A percentile compares a stretch with the other conserved stretches of the same genome.
Conservation (phyloP, 1,139 yeast genomes). For the Saccharomyces hybrid region DNA sequence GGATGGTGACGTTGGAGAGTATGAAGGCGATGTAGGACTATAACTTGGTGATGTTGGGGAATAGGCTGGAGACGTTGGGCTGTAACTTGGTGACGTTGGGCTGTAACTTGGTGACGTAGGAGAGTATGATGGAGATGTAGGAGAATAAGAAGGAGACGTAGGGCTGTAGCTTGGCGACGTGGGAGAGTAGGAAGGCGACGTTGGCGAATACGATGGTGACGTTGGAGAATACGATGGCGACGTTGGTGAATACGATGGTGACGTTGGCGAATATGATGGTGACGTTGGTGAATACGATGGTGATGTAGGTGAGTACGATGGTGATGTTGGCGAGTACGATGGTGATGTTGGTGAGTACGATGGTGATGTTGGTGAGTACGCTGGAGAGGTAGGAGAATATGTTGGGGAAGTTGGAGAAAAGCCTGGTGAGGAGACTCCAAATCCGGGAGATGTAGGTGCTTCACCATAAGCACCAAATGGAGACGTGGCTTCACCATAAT, state of each 20-base stretch:
- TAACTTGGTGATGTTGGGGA: conserved; percentile 52
- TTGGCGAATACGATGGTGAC: conserved; percentile 53
- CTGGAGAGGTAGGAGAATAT: conserved; percentile 68
- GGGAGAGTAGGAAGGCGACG: conserved; percentile 56
- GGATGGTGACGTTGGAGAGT: conserved; percentile 47
- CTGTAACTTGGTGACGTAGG: conserved; percentile 53
- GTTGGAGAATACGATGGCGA: conserved; percentile 53
- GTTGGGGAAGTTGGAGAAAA: conserved; percentile 70
- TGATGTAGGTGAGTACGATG: conserved; percentile 58
- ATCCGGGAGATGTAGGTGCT: conserved; percentile 70
- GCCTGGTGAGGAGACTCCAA: conserved; percentile 62
- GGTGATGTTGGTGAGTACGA: conserved; percentile 71
- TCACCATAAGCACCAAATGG: conserved; percentile 49
- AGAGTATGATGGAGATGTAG: conserved; percentile 48
- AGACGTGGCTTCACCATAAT: conserved; percentile 58
- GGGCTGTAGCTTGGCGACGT: conserved; percentile 56
- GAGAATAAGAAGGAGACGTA: conserved; percentile 52
- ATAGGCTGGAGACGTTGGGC: conserved; percentile 56
- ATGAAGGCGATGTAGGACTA: conserved; percentile 54
- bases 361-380: conserved; percentile 71
- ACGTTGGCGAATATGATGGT: conserved; percentile 52
- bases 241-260: conserved; percentile 57
- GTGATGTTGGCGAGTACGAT: conserved; percentile 63
- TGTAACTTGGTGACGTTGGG: conserved; percentile 53
- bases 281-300: conserved; percentile 60